Evolutionary conservation across 306 rosid species (phyloP).

Genomic region (Nissolia schottii): DNA sequence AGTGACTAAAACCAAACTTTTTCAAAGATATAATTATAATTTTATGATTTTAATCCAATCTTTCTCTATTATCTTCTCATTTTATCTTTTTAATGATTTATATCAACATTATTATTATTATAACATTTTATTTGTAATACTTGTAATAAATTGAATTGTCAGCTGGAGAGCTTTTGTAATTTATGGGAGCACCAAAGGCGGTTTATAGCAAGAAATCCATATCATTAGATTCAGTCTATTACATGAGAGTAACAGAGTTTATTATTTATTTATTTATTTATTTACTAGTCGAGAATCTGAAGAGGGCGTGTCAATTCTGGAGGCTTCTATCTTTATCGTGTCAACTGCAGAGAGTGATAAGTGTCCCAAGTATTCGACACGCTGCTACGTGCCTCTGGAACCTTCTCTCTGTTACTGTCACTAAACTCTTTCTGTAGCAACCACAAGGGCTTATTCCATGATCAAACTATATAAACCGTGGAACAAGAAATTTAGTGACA

Average conservation of each 20-base stretch:
- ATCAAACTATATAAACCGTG: neutral
- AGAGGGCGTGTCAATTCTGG: constrained; percentile 23
- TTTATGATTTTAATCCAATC: too few relatives aligned
- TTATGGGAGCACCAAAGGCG: neutral
- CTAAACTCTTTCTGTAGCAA: neutral
- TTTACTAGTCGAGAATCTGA: neutral
- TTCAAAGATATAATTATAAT: too few relatives aligned
- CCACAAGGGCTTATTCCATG: neutral
- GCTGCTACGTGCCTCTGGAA: constrained; percentile 35
- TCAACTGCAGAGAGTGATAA: neutral
- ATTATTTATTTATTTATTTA: neutral
- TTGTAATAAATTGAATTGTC: too few relatives aligned
- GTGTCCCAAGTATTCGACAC: constrained; percentile 1
- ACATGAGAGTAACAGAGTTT: neutral
- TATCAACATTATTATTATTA: too few relatives aligned
- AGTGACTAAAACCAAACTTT: too few relatives aligned
- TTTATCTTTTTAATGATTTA: too few relatives aligned
- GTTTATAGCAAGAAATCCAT: neutral
- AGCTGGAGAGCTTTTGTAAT: too few relatives aligned
- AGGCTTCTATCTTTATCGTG: constrained; percentile 23
- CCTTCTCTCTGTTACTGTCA: constrained; percentile 6
- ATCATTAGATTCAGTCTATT: neutral
- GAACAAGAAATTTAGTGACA: neutral
- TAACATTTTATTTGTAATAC: too few relatives aligned
- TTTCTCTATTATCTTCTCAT: too few relatives aligned